Evolutionary conservation across 2,329 filamentous ascomycete species (phyloP), one percentile per base, ranked within the genome.

Genomic region (Paradendryphiella salina): DNA sequence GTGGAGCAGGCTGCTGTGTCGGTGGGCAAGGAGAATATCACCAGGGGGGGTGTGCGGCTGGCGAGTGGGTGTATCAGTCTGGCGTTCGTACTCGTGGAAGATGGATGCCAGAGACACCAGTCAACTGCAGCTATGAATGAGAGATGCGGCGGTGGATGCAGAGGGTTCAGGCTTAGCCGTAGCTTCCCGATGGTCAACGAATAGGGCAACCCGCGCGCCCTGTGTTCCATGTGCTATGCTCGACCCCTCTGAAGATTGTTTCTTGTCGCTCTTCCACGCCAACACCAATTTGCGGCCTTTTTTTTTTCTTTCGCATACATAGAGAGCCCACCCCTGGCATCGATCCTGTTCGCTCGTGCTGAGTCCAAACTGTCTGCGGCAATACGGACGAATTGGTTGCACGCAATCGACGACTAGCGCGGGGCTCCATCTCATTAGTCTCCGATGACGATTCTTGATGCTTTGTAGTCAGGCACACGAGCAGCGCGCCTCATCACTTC

Each of bases 381-480:
- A 28, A 15, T 36, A 41, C 52, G 29, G 47, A 21, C 47, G 43
- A 51, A 51, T 37, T 41, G 37, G 33, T 31, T 49, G 48, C 34
- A 40, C 34, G 40, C 29, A 43, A 26, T 34, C 39, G 15, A 31
- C 40, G 37, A 20, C 38, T 53, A 51, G 46, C 50, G 56, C 56
- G 56, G 50, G 56, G 56, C 49, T 52, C 46, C 43, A 38, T 34
- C 26, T 29, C 43, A 40, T 38, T 52, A 48, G 49, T 23, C 28
- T 36, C 49, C 38, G 43, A 64, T 66, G 63, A 65, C 60, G 61
- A 53, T 41, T 43, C 55, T 52, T 41, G 36, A 49, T 50, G 42
- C 47, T 49, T 36, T 48, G 49, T 52, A 52, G 49, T 21, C 43
- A 52, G 43, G 49, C 49, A 52, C 43, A 52, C 49, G 44, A 52